phyloP scores from a whole-genome alignment of 2,329 filamentous ascomycete genomes.

The Claviceps sp. region DNA sequence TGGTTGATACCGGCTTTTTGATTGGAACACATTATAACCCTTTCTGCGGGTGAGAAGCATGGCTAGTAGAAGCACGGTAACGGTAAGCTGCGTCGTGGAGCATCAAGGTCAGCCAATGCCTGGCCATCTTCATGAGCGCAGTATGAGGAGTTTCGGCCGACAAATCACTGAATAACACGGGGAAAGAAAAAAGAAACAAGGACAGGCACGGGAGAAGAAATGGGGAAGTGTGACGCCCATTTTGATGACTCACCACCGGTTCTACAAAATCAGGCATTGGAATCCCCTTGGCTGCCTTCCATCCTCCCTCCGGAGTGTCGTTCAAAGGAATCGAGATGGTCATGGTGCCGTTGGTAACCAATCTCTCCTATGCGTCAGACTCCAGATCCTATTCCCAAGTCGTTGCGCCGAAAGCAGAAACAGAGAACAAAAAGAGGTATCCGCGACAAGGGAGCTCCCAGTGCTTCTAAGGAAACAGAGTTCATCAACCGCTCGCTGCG shows the following conservation, averaged over 20 bases:
- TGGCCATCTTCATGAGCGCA: not conserved
- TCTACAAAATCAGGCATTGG: constrained; percentile 22
- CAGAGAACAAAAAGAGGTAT: too few relatives aligned
- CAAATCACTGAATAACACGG: too few relatives aligned
- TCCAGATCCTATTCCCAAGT: too few relatives aligned
- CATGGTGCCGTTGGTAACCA: not conserved
- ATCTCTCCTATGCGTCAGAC: too few relatives aligned
- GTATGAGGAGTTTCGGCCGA: too few relatives aligned
- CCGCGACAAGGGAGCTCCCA: too few relatives aligned
- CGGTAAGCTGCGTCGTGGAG: constrained; percentile 18
- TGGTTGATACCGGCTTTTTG: constrained; percentile 10
- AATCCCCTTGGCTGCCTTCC: constrained; percentile 14
- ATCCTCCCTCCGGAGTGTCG: constrained; percentile 12
- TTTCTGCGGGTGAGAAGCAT: constrained; percentile 24
- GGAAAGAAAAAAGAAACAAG: too few relatives aligned
- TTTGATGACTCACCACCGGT: constrained; percentile 15
- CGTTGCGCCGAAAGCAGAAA: too few relatives aligned
- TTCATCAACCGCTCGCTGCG: too few relatives aligned
- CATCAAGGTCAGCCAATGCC: not conserved
- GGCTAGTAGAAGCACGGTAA: constrained; percentile 22
- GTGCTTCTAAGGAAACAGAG: too few relatives aligned
- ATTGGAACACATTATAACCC: constrained; percentile 20
- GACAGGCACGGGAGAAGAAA: not conserved
- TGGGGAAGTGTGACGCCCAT: not conserved
- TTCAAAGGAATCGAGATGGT: constrained; percentile 2